Evolutionary conservation across 306 rosid genomes (phyloP).

Genomic region (Rubus idaeus): DNA sequence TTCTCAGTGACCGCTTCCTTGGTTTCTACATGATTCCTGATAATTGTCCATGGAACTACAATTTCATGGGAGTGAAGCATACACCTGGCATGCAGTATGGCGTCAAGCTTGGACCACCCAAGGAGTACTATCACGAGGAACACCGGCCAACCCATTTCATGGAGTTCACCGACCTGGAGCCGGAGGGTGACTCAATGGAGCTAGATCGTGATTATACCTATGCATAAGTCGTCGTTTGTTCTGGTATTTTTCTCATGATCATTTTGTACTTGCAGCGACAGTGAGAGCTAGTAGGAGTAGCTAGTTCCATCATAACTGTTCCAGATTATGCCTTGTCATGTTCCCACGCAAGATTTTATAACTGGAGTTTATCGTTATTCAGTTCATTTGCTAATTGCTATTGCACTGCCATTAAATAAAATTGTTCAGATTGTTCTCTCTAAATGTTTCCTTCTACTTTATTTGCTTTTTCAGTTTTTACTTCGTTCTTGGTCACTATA

Average conservation of each 20-base stretch:
- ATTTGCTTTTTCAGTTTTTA: not conserved
- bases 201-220: slow-evolving; percentile 84
- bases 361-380: not conserved
- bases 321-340: not conserved
- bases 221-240: slow-evolving; percentile 21
- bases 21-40: slow-evolving; percentile 98
- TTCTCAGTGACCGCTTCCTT: slow-evolving; percentile 88
- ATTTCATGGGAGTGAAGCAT: slow-evolving; percentile 96
- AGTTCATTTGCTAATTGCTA: not conserved
- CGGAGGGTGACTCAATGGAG: slow-evolving; percentile 69
- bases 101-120: slow-evolving; percentile 82
- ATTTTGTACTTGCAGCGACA: not conserved
- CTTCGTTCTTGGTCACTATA: not conserved
- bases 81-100: slow-evolving; percentile 86
- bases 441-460: not conserved
- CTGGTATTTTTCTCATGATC: not conserved
- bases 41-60: slow-evolving; percentile 93
- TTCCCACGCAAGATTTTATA: not conserved
- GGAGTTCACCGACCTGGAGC: slow-evolving; percentile 84
- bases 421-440: not conserved
- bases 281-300: not conserved
- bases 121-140: slow-evolving; percentile 87
- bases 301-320: not conserved
- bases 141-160: slow-evolving; percentile 95
- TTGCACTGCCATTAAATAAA: not conserved